These are phyloP conservation scores for Solanum sejunctum DNA, from an alignment of 257 asterid genomes.

Conservation along the genomic window DNA sequence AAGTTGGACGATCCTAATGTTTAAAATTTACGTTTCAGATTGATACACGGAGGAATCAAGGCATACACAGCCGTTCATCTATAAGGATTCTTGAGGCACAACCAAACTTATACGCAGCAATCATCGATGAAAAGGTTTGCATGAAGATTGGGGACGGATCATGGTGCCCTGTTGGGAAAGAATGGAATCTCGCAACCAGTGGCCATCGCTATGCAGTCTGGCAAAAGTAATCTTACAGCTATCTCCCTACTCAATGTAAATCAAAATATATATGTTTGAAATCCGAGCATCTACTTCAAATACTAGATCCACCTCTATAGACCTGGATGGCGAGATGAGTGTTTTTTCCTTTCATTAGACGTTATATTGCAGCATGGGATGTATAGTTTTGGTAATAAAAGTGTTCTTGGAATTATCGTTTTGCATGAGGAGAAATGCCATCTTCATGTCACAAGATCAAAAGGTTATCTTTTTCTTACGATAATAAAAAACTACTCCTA, in stretches of 20 bases:
- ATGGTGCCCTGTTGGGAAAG: slow-evolving; percentile 80
- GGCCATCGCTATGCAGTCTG: slow-evolving; percentile 85
- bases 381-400: not conserved
- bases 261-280: not conserved
- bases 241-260: not conserved
- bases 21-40: slow-evolving; percentile 29
- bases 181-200: slow-evolving; percentile 72
- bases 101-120: slow-evolving; percentile 76
- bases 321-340: not conserved
- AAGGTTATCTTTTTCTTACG: not conserved
- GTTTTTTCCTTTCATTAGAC: not conserved
- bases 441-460: not conserved
- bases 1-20: not conserved
- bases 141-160: slow-evolving; percentile 93
- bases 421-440: not conserved
- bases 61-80: slow-evolving; percentile 63
- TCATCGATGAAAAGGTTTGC: slow-evolving; percentile 53
- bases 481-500: not conserved
- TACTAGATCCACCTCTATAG: not conserved
- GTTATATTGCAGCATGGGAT: not conserved
- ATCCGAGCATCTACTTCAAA: not conserved
- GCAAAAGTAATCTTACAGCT: slow-evolving; percentile 34
- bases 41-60: slow-evolving; percentile 51
- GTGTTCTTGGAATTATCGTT: not conserved
- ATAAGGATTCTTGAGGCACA: slow-evolving; percentile 58